Base-by-base conservation (phyloP, 176 grass and related monocot species). In the Tuctoria greenei region DNA sequence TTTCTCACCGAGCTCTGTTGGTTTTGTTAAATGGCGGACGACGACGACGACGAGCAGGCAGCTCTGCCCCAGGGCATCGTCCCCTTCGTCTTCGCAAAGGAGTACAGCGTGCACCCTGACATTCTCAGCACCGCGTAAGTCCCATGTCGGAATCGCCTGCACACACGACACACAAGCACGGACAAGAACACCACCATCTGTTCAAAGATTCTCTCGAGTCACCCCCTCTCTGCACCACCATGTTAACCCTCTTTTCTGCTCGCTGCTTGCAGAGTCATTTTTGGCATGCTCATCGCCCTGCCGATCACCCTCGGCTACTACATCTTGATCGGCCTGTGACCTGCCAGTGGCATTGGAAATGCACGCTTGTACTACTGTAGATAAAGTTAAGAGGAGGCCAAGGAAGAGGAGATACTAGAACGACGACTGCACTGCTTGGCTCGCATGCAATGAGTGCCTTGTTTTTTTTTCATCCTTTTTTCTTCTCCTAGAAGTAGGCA, bases 81-180 rank as follows among this genome's bases (percentile, higher is more conserved):
- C 80, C 90, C 93, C 86, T 97, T 97, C 86, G 90, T 97, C 76
- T 97, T 93, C 72, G 93, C 93, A 34, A 97, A 97, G 78, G 93
- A 97, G 93, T 97, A 97, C 86, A 97, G 82, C 77, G 83, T 97
- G 77, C 93, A 97, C 83, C 93, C 93, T 50, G 83, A 81, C 90
- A 97, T 97, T 71, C 90, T 97, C 64, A 97, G 93, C 88, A 97
- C 93, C 9, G 93, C 90, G 93, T 97, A 80, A 95, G 92, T 84
- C 21, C 16, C 27, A 26, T 79, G 71, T 72, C 45, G 69, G 24
- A 44, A 61, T 20, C 39, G 49, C 39, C 46, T 13, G 46, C 39
- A 24, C 65, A 2, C 37, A 17, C 61, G 45, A 77, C 67, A 77
- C 67, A 42, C 46, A 15, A 10, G 46, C 82, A 72, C 20, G 38